Evolutionary conservation across 495 filamentous ascomycete genomes (phyloP).

Genomic region (Cladorrhinum samala): DNA sequence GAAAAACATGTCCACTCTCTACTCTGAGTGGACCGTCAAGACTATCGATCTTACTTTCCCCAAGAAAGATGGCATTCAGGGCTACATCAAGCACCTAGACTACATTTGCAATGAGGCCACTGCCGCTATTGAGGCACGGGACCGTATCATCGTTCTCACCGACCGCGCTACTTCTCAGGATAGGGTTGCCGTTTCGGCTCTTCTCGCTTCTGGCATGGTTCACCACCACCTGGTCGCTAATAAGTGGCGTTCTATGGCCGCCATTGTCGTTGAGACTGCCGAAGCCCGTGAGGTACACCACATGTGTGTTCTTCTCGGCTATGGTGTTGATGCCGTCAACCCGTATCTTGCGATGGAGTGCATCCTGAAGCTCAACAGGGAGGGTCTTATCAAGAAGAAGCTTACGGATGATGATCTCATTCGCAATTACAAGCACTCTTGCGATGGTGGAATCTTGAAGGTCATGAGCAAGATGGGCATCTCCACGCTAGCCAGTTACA

Average conservation of each 20-base stretch:
- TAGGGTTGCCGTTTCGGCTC: slow-evolving; percentile 79
- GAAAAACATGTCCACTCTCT: slow-evolving; percentile 66
- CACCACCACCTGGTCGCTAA: slow-evolving; percentile 97
- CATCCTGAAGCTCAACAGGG: slow-evolving; percentile 96
- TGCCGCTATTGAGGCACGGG: slow-evolving; percentile 74
- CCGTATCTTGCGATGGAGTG: slow-evolving; percentile 97
- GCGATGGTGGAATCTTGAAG: slow-evolving; percentile 96
- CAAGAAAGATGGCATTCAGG: slow-evolving; percentile 74
- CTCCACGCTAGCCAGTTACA: slow-evolving; percentile 95
- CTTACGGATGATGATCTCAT: slow-evolving; percentile 79
- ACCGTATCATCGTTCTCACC: slow-evolving; percentile 85
- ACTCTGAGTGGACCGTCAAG: slow-evolving; percentile 83
- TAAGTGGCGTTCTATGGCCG: slow-evolving; percentile 89
- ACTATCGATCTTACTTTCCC: slow-evolving; percentile 97
- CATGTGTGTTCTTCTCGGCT: slow-evolving; percentile 95
- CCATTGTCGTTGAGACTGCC: slow-evolving; percentile 86
- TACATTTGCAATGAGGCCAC: slow-evolving; percentile 81
- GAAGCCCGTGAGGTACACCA: slow-evolving; percentile 98
- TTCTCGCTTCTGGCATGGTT: slow-evolving; percentile 89
- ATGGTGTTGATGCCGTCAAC: slow-evolving; percentile 94
- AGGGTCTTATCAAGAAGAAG: slow-evolving; percentile 88
- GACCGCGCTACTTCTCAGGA: slow-evolving; percentile 82
- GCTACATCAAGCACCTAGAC: slow-evolving; percentile 87
- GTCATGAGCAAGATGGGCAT: slow-evolving; percentile 99
- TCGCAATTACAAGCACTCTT: slow-evolving; percentile 96